Percentiles rank a stretch among this genome's conserved stretches.
Conservation (phyloP, 2,329 filamentous ascomycete genomes). For the Emmonsiellopsis sp. region DNA sequence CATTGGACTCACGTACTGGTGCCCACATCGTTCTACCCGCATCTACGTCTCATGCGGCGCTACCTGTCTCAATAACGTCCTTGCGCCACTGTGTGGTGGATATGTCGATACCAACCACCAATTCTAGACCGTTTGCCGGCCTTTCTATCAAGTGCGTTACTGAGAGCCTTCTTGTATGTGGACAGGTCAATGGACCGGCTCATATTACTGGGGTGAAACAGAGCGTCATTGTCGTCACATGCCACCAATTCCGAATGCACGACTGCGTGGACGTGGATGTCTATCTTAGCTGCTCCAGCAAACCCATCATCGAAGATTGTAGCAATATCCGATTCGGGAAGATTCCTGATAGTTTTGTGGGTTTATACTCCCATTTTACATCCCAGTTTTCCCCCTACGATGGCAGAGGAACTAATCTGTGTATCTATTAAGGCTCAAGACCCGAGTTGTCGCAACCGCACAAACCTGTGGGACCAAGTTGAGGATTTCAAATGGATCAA, state of each 20-base stretch:
- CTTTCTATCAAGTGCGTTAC: slow-evolving; percentile 61
- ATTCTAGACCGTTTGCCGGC: slow-evolving; percentile 59
- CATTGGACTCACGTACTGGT: slow-evolving; percentile 58
- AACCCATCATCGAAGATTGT: slow-evolving; percentile 93
- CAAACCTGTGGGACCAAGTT: slow-evolving; percentile 78
- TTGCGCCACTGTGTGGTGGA: slow-evolving; percentile 67
- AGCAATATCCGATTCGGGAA: slow-evolving; percentile 67
- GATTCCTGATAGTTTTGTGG: slow-evolving; percentile 60
- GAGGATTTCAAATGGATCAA: slow-evolving; percentile 99
- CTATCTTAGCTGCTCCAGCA: slow-evolving; percentile 71
- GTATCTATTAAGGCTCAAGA: slow-evolving; percentile 18
- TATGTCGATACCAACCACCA: slow-evolving; percentile 57
- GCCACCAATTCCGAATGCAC: slow-evolving; percentile 89
- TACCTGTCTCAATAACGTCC: slow-evolving; percentile 63
- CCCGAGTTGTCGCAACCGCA: slow-evolving; percentile 22
- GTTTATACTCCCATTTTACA: slow-evolving; percentile 22
- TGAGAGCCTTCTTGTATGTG: slow-evolving; percentile 65
- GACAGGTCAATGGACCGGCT: slow-evolving; percentile 67
- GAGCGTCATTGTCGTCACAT: slow-evolving; percentile 67
- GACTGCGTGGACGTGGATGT: slow-evolving; percentile 72
- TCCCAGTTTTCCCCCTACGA: not conserved
- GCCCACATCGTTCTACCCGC: slow-evolving; percentile 69
- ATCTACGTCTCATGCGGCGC: slow-evolving; percentile 60
- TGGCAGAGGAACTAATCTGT: not conserved
- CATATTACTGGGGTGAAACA: slow-evolving; percentile 70